Evolutionary conservation across 169 alveolate species (phyloP).

Genomic region (Plasmodium vivax): DNA sequence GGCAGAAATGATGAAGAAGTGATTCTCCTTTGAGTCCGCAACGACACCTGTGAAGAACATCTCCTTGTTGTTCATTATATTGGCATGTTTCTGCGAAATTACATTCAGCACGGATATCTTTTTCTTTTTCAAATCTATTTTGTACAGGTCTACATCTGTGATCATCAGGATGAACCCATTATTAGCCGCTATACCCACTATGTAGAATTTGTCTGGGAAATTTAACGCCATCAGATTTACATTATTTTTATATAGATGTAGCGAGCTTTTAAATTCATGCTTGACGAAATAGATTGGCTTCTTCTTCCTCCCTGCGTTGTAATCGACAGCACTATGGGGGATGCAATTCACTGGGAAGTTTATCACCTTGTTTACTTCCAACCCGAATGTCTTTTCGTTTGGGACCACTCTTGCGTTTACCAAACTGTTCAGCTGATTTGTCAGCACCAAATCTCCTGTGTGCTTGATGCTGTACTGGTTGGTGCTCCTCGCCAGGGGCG

Average conservation of each 20-base stretch:
- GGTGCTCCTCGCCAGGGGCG: background rate
- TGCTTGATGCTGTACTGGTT: constrained; percentile 11
- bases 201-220: constrained; percentile 25
- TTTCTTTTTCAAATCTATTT: constrained; percentile 13
- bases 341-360: constrained; percentile 61
- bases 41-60: constrained; percentile 34
- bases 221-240: constrained; percentile 21
- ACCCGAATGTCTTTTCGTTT: background rate
- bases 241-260: constrained; percentile 53
- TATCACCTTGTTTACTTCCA: constrained; percentile 13
- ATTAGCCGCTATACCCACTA: constrained; percentile 50
- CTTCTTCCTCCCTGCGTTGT: background rate
- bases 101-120: background rate
- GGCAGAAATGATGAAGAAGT: constrained; percentile 13
- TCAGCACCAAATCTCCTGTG: constrained; percentile 23
- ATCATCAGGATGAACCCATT: constrained; percentile 18
- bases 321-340: constrained; percentile 36
- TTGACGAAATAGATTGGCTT: constrained; percentile 48
- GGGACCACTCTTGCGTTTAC: background rate
- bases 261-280: constrained; percentile 37
- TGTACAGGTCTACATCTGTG: constrained; percentile 41
- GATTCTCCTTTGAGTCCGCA: constrained; percentile 16
- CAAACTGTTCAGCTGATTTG: constrained; percentile 25
- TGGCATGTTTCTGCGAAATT: background rate
- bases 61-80: constrained; percentile 12